Evolutionary conservation across 257 asterid genomes (phyloP), one percentile per base, ranked within the genome.

Genomic region (Solanum microdontum): DNA sequence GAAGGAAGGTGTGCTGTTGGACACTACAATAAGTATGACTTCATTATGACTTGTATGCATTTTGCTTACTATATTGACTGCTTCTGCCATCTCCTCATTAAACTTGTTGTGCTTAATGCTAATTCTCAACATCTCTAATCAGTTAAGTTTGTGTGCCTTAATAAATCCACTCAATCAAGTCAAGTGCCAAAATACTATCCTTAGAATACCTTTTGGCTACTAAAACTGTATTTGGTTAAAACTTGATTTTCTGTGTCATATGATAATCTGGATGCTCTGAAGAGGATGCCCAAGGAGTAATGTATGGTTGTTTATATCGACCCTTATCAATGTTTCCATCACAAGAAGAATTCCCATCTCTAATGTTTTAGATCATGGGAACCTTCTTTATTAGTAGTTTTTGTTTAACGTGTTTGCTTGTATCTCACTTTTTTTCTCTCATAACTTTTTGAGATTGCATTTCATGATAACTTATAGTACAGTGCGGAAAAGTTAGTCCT

Each of bases 1-100:
- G 99, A 96, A 93, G 99, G 98, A 90, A 94, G 99, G 92, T 96
- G 98, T 88, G 98, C 95, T 80, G 90, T 88, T 87, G 98, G 97
- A 66, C 87, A 92, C 70, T 94, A 92, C 89, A 93, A 88, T 77
- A 90, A 94, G 99, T 96, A 92, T 58, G 87, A 1, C 51, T 85
- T 28, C 84, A 74, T 45, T 36, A 51, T 86, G 80, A 39, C 28
- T 24, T 89, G 68, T 1, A 40, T 64, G 58, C 26, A 58, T 34
- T 40, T 40, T 40, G 64, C 84, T 79, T 43, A 24, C 36, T 40
- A 1, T 77, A 13, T 40, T 77, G 62, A 77, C 36, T 15, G 68
- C 28, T 43, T 14, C 68, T 45, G 17, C 2, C 8, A 0, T 26
- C 3, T 80, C 39, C 68, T 80, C 5, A 10, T 28, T 80, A 26